Evolutionary conservation across 2,329 filamentous ascomycete species (phyloP).

Genomic region (Albifimbria verrucaria): DNA sequence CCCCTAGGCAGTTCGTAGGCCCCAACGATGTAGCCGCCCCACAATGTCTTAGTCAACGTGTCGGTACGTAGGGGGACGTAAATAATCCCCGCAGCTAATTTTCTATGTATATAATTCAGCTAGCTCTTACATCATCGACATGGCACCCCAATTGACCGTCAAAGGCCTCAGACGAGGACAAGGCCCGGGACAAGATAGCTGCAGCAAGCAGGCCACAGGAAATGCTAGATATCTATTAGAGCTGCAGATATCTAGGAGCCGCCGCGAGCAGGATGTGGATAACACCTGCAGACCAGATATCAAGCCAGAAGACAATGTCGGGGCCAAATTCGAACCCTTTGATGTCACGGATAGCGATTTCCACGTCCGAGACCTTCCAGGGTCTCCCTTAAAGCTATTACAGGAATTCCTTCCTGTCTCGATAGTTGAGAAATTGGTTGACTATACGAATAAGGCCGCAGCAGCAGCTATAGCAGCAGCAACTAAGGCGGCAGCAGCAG

Average conservation of each 20-base stretch:
- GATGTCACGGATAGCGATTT: neutral
- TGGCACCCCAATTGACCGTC: neutral
- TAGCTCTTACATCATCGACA: slow-evolving; percentile 1
- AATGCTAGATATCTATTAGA: neutral
- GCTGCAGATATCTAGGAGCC: neutral
- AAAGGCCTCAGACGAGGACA: neutral
- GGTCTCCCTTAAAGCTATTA: slow-evolving; percentile 2
- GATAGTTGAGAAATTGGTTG: slow-evolving; percentile 1
- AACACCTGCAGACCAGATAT: neutral
- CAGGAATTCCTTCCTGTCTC: slow-evolving; percentile 3
- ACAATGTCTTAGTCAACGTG: too few relatives aligned
- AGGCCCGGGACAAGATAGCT: slow-evolving; percentile 1
- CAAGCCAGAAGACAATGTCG: neutral
- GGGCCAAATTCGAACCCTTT: neutral
- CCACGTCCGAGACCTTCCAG: neutral
- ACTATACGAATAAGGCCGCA: neutral
- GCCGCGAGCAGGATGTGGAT: neutral
- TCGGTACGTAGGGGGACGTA: neutral
- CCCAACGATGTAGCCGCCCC: too few relatives aligned
- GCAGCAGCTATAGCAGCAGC: too few relatives aligned
- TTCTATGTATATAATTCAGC: neutral
- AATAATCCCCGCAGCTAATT: neutral
- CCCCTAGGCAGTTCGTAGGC: too few relatives aligned
- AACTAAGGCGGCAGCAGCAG: too few relatives aligned
- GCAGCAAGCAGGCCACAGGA: neutral